Evolutionary conservation across 495 filamentous ascomycete genomes (phyloP).

Genomic region (Aspergillus carlsbadensis): DNA sequence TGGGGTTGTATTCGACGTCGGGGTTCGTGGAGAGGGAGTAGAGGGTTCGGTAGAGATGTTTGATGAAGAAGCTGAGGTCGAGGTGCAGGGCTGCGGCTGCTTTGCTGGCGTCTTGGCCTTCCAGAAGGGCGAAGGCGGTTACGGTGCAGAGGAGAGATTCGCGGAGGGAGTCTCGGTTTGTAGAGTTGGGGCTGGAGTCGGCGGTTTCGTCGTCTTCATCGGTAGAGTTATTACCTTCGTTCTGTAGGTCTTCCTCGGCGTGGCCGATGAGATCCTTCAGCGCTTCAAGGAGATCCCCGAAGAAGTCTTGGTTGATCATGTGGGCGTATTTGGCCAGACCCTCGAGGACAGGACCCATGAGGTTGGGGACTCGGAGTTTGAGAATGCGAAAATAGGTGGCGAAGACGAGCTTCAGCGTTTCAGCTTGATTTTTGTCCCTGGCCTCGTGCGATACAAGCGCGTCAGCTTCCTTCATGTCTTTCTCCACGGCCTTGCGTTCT

Average conservation of each 20-base stretch:
- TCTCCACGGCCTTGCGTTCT: conserved; percentile 82
- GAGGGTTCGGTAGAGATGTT: conserved; percentile 84
- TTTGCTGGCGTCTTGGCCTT: conserved; percentile 75
- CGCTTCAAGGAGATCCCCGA: conserved; percentile 91
- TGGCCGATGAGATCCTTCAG: conserved; percentile 85
- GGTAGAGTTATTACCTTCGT: conserved; percentile 25
- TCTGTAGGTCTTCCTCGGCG: conserved; percentile 49
- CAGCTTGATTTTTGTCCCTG: conserved; percentile 85
- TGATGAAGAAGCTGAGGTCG: conserved; percentile 92
- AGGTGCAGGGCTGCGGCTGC: conserved; percentile 70
- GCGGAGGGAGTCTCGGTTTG: conserved; percentile 65
- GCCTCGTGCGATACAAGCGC: conserved; percentile 89
- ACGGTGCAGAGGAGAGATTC: conserved; percentile 92
- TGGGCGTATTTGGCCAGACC: conserved; percentile 90
- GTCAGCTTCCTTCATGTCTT: conserved; percentile 92
- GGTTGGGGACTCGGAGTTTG: conserved; percentile 67
- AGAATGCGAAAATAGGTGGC: conserved; percentile 91
- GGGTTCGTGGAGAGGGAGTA: conserved; percentile 73
- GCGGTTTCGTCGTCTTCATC: conserved; percentile 44
- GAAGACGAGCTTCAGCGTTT: conserved; percentile 94
- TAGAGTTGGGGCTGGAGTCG: conserved; percentile 25
- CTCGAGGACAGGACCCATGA: conserved; percentile 94
- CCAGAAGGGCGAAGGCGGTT: conserved; percentile 90
- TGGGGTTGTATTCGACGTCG: conserved; percentile 76
- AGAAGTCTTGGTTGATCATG: conserved; percentile 97